Evolutionary conservation across 2,329 filamentous ascomycete genomes (phyloP).

Genomic region (Neofusicoccum laricinum): DNA sequence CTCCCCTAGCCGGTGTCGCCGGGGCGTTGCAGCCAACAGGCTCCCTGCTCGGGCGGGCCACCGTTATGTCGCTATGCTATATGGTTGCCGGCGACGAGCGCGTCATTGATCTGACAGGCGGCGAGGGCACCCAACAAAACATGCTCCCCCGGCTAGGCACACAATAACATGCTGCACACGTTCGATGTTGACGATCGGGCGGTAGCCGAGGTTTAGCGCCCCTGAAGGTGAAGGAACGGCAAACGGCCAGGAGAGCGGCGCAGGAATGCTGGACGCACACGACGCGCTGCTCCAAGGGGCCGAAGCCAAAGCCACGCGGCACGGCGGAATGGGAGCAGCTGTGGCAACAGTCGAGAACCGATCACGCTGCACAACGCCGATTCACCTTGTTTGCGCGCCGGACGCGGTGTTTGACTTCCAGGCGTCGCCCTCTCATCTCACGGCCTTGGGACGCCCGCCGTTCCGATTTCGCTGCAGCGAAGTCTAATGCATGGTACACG

Average conservation of each 20-base stretch:
- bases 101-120: constrained; percentile 9
- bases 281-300: not conserved
- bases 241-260: not conserved
- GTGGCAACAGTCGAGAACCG: not conserved
- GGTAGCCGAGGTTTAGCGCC: constrained; percentile 1
- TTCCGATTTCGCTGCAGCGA: not conserved
- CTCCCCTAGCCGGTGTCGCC: not conserved
- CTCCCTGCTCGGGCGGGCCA: not conserved
- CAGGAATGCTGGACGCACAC: no score
- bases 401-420: not conserved
- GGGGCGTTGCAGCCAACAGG: not conserved
- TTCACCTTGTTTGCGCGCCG: not conserved
- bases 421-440: not conserved
- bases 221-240: not conserved
- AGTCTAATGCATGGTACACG: not conserved
- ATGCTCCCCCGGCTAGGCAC: not conserved
- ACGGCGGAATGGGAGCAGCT: not conserved
- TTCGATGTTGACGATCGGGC: constrained; percentile 1
- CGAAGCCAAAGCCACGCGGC: not conserved
- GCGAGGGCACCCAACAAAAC: not conserved
- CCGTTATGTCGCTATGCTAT: not conserved
- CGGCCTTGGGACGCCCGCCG: not conserved
- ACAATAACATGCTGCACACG: not conserved
- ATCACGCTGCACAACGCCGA: not conserved
- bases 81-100: not conserved